phyloP scores from a whole-genome alignment of 2,329 filamentous ascomycete species.

The Cercospora beticola region DNA sequence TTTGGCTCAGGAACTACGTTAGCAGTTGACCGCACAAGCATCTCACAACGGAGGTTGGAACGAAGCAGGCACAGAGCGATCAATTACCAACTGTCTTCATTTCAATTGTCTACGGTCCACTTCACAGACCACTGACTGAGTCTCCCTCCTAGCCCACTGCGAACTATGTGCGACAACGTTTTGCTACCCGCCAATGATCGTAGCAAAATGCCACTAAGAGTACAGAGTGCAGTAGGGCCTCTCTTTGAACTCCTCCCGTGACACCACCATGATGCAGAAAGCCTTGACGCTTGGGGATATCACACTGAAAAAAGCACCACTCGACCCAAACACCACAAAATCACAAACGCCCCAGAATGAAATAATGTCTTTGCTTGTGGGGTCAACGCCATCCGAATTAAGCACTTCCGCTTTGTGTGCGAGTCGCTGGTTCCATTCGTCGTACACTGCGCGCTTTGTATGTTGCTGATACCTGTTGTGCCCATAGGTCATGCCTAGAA shows the following conservation, averaged over 20 bases:
- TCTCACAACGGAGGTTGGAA: too few relatives aligned
- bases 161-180: neutral
- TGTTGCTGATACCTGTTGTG: neutral
- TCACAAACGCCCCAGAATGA: neutral
- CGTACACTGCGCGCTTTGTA: neutral
- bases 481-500: neutral
- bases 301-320: neutral
- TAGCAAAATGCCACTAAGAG: neutral
- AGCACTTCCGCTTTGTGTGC: neutral
- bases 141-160: neutral
- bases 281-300: neutral
- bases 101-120: neutral
- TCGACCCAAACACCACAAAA: neutral
- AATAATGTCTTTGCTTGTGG: neutral
- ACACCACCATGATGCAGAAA: neutral
- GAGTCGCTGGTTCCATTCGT: neutral
- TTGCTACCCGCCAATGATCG: neutral
- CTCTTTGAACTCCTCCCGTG: neutral
- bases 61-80: neutral
- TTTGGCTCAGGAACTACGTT: too few relatives aligned
- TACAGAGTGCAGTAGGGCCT: neutral
- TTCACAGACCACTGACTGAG: neutral
- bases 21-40: neutral
- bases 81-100: neutral
- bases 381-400: neutral